Percentiles rank a stretch among this genome's conserved stretches.
These are phyloP conservation scores for Copromyces sp. DNA, from an alignment of 495 filamentous ascomycete genomes.

Conservation along the genomic window DNA sequence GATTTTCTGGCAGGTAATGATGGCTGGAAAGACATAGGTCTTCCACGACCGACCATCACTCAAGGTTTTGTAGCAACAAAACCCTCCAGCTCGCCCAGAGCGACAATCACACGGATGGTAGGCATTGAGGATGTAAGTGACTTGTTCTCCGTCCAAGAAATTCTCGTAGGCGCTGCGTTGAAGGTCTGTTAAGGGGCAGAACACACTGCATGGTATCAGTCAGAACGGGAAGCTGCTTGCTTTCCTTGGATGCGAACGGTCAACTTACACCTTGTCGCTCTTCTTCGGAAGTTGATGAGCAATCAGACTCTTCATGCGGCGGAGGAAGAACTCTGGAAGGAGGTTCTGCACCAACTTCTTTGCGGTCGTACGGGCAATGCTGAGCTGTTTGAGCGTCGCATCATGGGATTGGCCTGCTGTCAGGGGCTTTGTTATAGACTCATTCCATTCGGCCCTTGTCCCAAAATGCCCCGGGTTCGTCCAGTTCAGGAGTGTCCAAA, in stretches of 20 bases:
- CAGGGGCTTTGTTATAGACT: constrained; percentile 65
- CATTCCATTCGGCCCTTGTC: constrained; percentile 66
- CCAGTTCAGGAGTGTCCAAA: constrained; percentile 97
- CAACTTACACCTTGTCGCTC: constrained; percentile 70
- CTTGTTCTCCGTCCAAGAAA: constrained; percentile 59
- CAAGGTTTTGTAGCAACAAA: constrained; percentile 63
- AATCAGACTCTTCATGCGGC: constrained; percentile 87
- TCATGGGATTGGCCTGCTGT: constrained; percentile 82
- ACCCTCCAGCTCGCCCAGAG: constrained; percentile 61
- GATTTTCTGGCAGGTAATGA: constrained; percentile 72
- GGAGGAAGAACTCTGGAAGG: constrained; percentile 83
- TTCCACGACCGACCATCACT: constrained; percentile 58
- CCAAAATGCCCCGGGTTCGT: constrained; percentile 86
- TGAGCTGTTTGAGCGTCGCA: constrained; percentile 76
- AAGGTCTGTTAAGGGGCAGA: constrained; percentile 78
- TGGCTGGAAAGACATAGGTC: constrained; percentile 73
- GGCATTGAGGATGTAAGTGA: constrained; percentile 57
- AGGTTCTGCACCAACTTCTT: constrained; percentile 79
- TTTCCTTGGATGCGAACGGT: neutral
- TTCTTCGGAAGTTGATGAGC: constrained; percentile 95
- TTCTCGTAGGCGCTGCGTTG: constrained; percentile 82
- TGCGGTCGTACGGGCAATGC: constrained; percentile 70
- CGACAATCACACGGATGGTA: constrained; percentile 61
- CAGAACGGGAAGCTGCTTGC: neutral
- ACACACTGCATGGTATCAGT: constrained; percentile 49